A percentile compares a stretch with the other conserved stretches of the same genome.
Conservation (phyloP, 257 asterid species). For the Solanum microdontum region DNA sequence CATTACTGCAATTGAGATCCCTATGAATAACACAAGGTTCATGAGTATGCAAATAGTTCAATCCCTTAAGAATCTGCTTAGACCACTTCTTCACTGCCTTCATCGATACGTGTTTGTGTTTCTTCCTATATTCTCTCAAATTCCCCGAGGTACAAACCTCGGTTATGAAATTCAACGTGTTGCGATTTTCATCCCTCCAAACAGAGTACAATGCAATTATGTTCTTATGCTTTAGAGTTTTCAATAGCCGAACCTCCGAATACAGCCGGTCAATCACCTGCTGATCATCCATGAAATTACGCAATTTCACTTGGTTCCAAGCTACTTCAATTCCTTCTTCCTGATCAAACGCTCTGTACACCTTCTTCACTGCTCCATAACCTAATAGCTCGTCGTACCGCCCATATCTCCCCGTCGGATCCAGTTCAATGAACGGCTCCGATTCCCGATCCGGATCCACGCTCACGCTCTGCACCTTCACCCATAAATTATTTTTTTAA, state of each 20-base stretch:
- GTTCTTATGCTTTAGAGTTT: constrained; percentile 35
- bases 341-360: constrained; percentile 76
- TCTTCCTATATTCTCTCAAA: constrained; percentile 68
- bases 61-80: constrained; percentile 60
- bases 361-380: constrained; percentile 64
- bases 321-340: constrained; percentile 92
- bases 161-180: constrained; percentile 65
- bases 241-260: constrained; percentile 52
- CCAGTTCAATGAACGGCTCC: constrained; percentile 62
- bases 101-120: constrained; percentile 61
- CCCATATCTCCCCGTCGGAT: constrained; percentile 65
- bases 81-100: constrained; percentile 84
- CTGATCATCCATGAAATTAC: constrained; percentile 37
- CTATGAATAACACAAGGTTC: constrained; percentile 71
- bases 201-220: constrained; percentile 50
- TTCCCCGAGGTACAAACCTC: constrained; percentile 80
- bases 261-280: constrained; percentile 41
- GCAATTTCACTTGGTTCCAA: constrained; percentile 73
- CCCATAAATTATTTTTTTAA: not conserved
- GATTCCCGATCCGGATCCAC: constrained; percentile 31
- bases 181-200: constrained; percentile 51
- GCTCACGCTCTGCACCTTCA: constrained; percentile 16
- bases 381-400: constrained; percentile 72
- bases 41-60: constrained; percentile 64
- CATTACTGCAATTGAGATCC: constrained; percentile 78